Conservation (phyloP, 176 grass and related monocot species). For the Areca catechu region DNA sequence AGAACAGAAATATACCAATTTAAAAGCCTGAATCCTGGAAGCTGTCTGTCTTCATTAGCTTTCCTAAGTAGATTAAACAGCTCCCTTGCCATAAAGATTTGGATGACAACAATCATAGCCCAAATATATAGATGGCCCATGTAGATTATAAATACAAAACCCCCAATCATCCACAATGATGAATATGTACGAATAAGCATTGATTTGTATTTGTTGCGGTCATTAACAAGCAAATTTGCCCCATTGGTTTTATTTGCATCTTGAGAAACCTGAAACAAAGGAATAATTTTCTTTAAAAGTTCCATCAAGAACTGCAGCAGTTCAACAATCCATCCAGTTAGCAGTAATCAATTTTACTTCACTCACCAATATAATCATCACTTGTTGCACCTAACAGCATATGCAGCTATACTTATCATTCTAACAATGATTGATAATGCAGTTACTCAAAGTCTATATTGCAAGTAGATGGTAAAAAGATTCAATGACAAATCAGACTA, state of each 20-base stretch:
- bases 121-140: slow-evolving; percentile 98
- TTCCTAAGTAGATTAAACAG: slow-evolving; percentile 90
- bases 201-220: slow-evolving; percentile 88
- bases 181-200: slow-evolving; percentile 99
- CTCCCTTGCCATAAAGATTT: slow-evolving; percentile 96
- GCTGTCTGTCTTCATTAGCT: slow-evolving; percentile 81
- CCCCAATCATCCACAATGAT: slow-evolving; percentile 88
- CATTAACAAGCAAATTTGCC: slow-evolving; percentile 69
- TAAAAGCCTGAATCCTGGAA: slow-evolving; percentile 90
- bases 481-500: too few species aligned
- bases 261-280: slow-evolving; percentile 35
- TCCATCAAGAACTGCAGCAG: background rate
- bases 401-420: too few species aligned
- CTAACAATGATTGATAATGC: too few species aligned
- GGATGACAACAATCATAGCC: slow-evolving; percentile 96
- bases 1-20: slow-evolving; percentile 54
- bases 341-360: too few species aligned
- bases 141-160: slow-evolving; percentile 66
- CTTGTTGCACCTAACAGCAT: too few species aligned
- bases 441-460: too few species aligned
- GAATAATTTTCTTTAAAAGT: slow-evolving; percentile 4
- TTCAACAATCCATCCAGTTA: too few species aligned
- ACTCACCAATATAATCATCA: too few species aligned
- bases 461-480: too few species aligned
- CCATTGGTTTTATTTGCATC: slow-evolving; percentile 71